These are phyloP conservation scores for Debaryomyces hansenii DNA, from an alignment of 805 yeast species.

Conservation along the genomic window DNA sequence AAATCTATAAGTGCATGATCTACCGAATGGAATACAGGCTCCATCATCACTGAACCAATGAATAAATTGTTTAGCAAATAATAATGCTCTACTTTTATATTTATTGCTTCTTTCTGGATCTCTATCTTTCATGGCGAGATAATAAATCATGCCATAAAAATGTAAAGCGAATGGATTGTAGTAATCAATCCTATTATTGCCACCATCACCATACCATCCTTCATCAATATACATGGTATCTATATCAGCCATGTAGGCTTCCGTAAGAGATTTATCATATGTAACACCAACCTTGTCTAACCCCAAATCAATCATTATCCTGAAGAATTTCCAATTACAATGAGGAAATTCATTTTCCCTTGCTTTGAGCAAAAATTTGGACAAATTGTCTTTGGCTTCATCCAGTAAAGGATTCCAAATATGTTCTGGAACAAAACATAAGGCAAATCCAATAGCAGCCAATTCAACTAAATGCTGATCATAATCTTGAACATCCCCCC, in stretches of 20 bases:
- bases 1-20: constrained; percentile 12
- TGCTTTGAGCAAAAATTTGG: constrained; percentile 15
- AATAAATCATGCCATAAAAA: constrained; percentile 23
- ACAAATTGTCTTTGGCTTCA: constrained; percentile 15
- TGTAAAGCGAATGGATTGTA: constrained; percentile 31
- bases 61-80: constrained; percentile 19
- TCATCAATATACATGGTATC: constrained; percentile 21
- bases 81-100: constrained; percentile 16
- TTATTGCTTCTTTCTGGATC: constrained; percentile 12
- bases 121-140: constrained; percentile 9
- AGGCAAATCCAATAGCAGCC: constrained; percentile 27
- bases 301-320: constrained; percentile 26
- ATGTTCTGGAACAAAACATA: constrained; percentile 19
- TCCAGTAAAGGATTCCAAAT: constrained; percentile 24
- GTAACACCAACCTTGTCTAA: constrained; percentile 19
- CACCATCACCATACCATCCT: constrained; percentile 33
- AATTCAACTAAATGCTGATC: constrained; percentile 26
- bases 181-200: constrained; percentile 21
- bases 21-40: constrained; percentile 10
- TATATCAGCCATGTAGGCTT: constrained; percentile 15
- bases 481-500: constrained; percentile 21
- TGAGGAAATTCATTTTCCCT: constrained; percentile 14
- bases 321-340: constrained; percentile 28
- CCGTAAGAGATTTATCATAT: constrained; percentile 8
- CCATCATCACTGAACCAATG: constrained; percentile 19